Conservation (phyloP, 306 rosid genomes). For the Trifolium dubium region DNA sequence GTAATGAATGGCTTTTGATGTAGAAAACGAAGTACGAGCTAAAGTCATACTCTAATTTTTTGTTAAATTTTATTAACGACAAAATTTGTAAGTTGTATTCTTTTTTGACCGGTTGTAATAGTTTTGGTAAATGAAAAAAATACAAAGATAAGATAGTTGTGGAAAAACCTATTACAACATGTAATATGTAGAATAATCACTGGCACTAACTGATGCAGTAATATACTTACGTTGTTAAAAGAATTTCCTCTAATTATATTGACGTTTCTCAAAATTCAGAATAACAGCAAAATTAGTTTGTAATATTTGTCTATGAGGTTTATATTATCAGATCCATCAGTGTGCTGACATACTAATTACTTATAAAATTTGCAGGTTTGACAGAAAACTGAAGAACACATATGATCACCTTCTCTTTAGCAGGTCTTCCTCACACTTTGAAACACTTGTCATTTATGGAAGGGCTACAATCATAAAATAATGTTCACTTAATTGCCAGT, state of each 20-base stretch:
- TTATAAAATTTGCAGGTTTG: conserved; percentile 72
- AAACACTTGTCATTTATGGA: conserved; percentile 30
- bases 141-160: conserved; percentile 10
- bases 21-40: not conserved
- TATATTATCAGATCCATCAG: conserved; percentile 27
- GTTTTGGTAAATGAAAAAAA: conserved; percentile 29
- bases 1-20: conserved; percentile 44
- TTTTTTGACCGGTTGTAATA: conserved; percentile 28
- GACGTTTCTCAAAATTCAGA: conserved; percentile 1
- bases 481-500: conserved; percentile 4
- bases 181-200: conserved; percentile 14
- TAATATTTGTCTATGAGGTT: conserved; percentile 32
- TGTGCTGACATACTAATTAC: conserved; percentile 30
- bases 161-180: conserved; percentile 13
- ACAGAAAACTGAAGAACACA: conserved; percentile 93
- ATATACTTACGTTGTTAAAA: conserved; percentile 22
- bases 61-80: conserved; percentile 10
- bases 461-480: conserved; percentile 29
- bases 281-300: conserved; percentile 3
- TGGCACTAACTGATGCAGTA: conserved; percentile 18
- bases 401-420: conserved; percentile 95
- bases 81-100: conserved; percentile 7
- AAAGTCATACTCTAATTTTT: conserved; percentile 12
- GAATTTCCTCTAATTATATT: conserved; percentile 1
- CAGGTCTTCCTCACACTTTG: conserved; percentile 67